phyloP scores from a whole-genome alignment of 2,329 filamentous ascomycete species.

The Ceratocystis eucalypticola region DNA sequence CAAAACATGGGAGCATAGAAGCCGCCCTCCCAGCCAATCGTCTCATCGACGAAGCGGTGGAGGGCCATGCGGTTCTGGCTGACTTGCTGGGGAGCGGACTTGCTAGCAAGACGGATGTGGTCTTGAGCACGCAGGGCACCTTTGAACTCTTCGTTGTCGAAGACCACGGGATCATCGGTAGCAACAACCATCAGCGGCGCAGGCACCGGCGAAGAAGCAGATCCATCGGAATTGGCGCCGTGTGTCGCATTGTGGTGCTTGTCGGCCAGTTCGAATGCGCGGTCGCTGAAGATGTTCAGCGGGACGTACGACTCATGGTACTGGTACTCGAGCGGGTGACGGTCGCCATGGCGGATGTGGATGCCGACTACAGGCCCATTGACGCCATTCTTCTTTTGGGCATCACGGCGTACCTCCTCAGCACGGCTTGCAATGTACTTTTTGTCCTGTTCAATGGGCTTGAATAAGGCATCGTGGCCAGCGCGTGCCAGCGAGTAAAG shows the following conservation, averaged over 20 bases:
- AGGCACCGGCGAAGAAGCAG: neutral
- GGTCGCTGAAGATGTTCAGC: conserved; percentile 50
- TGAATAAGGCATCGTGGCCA: conserved; percentile 64
- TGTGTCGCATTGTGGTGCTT: conserved; percentile 33
- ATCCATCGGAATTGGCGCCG: conserved; percentile 23
- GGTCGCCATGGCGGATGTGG: conserved; percentile 69
- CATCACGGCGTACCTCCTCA: conserved; percentile 21
- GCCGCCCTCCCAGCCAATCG: conserved; percentile 76
- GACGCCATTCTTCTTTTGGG: conserved; percentile 35
- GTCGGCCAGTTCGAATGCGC: conserved; percentile 43
- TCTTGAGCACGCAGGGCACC: conserved; percentile 52
- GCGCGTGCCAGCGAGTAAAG: conserved; percentile 54
- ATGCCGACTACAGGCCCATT: conserved; percentile 43
- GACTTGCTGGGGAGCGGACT: conserved; percentile 33
- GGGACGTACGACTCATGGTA: conserved; percentile 70
- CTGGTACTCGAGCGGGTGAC: conserved; percentile 62
- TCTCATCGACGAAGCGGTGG: conserved; percentile 57
- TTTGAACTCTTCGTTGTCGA: conserved; percentile 49
- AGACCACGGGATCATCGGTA: conserved; percentile 69
- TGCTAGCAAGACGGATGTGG: conserved; percentile 61
- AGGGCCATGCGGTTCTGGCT: conserved; percentile 37
- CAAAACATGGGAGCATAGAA: conserved; percentile 76
- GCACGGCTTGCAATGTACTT: conserved; percentile 50
- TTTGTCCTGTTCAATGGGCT: conserved; percentile 50
- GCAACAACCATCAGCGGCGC: conserved; percentile 49